These are phyloP conservation scores for Macadamia integrifolia DNA, from an alignment of 164 flowering plant genomes.

Conservation along the genomic window DNA sequence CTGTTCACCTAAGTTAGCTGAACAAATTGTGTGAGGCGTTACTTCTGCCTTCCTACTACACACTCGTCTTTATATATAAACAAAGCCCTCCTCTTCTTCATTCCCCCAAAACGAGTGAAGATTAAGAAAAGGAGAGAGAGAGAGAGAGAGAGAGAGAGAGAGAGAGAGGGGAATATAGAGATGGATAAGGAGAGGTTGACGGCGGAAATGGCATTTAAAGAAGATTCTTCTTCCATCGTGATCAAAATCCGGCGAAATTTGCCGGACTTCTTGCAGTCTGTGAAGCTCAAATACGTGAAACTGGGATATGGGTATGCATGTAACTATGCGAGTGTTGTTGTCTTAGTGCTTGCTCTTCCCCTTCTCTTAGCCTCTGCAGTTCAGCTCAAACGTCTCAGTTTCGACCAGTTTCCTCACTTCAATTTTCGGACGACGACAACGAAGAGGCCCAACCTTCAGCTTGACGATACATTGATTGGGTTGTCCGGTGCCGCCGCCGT, in stretches of 20 bases:
- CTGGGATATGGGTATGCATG: slow-evolving; percentile 27
- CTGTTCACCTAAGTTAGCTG: slow-evolving; percentile 6
- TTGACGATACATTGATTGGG: slow-evolving; percentile 14
- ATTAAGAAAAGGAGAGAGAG: too few species aligned
- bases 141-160: neutral
- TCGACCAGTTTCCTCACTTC: neutral
- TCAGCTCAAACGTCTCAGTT: slow-evolving; percentile 2
- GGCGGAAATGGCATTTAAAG: slow-evolving; percentile 53
- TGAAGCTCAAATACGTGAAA: slow-evolving; percentile 85
- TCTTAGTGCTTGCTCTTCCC: neutral
- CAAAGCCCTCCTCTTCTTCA: neutral
- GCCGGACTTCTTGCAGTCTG: slow-evolving; percentile 64
- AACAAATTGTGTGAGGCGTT: neutral
- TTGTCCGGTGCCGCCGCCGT: slow-evolving; percentile 14
- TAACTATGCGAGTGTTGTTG: slow-evolving; percentile 11
- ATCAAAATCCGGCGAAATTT: slow-evolving; percentile 59
- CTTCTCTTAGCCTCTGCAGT: neutral
- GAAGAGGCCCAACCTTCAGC: neutral
- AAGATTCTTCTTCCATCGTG: slow-evolving; percentile 52
- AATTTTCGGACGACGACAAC: slow-evolving; percentile 3
- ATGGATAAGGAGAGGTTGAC: slow-evolving; percentile 57
- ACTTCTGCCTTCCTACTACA: slow-evolving; percentile 3
- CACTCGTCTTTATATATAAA: slow-evolving; percentile 6
- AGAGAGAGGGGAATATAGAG: slow-evolving; percentile 21
- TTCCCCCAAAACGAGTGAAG: neutral